Evolutionary conservation across 2,329 filamentous ascomycete genomes (phyloP).

Genomic region (Cytospora leucostoma): DNA sequence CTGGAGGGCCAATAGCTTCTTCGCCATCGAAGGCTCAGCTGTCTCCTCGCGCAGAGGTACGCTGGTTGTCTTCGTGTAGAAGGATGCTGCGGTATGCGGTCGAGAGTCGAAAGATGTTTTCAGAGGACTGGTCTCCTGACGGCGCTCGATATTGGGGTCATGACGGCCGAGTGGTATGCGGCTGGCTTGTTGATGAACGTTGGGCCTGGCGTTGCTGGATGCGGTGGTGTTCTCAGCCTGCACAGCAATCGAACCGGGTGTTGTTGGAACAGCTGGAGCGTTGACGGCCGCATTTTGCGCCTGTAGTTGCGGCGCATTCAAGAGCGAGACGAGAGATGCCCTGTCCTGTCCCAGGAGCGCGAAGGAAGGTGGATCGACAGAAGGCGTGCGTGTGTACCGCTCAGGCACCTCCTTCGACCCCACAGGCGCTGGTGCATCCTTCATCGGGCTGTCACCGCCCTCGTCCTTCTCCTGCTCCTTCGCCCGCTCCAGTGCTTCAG

Average conservation of each 20-base stretch:
- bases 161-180: constrained; percentile 21
- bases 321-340: constrained; percentile 61
- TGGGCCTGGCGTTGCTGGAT: constrained; percentile 18
- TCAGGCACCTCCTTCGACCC: constrained; percentile 7
- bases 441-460: constrained; percentile 29
- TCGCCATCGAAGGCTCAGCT: constrained; percentile 45
- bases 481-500: constrained; percentile 44
- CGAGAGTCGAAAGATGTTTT: constrained; percentile 33
- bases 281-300: constrained; percentile 40
- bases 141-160: constrained; percentile 25
- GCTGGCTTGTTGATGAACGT: constrained; percentile 4
- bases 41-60: constrained; percentile 54
- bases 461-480: constrained; percentile 33
- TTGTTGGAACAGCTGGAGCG: constrained; percentile 47
- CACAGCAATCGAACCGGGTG: constrained; percentile 39
- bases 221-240: constrained; percentile 26
- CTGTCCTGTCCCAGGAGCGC: constrained; percentile 56
- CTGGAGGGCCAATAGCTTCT: constrained; percentile 42
- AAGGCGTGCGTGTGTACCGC: constrained; percentile 60
- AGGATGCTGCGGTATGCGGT: constrained; percentile 49
- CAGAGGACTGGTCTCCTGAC: constrained; percentile 4
- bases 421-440: constrained; percentile 20
- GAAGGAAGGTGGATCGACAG: constrained; percentile 62
- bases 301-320: constrained; percentile 55
- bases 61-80: constrained; percentile 53